These are phyloP conservation scores for Botrytis sinoallii DNA, from an alignment of 2,329 filamentous ascomycete species.

Conservation along the genomic window DNA sequence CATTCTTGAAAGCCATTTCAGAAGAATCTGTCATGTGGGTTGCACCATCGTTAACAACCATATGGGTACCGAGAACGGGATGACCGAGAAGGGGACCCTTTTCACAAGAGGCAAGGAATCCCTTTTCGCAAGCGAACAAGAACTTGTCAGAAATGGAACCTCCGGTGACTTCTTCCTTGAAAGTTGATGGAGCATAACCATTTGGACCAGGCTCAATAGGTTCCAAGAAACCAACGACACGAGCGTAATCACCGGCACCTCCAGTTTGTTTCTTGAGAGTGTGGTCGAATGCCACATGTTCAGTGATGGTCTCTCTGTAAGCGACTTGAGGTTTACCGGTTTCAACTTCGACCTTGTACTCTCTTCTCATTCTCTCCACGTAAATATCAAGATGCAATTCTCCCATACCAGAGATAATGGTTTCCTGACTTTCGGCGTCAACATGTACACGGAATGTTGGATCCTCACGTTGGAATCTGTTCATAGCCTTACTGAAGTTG, in stretches of 20 bases:
- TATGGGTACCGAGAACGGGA: constrained; percentile 81
- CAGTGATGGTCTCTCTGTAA: constrained; percentile 89
- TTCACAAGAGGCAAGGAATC: constrained; percentile 77
- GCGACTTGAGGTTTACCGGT: constrained; percentile 97
- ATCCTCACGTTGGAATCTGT: constrained; percentile 96
- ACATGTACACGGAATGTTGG: constrained; percentile 95
- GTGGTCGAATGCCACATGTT: constrained; percentile 82
- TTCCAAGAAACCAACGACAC: constrained; percentile 88
- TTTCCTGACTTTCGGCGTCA: constrained; percentile 89
- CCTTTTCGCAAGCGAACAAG: constrained; percentile 90
- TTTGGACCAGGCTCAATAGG: constrained; percentile 54
- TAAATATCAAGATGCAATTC: constrained; percentile 97
- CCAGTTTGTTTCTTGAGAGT: constrained; percentile 93
- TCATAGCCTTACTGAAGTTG: constrained; percentile 98
- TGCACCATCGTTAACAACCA: constrained; percentile 94
- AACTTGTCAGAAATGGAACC: constrained; percentile 95
- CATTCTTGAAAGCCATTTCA: constrained; percentile 92
- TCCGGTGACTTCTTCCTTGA: constrained; percentile 83
- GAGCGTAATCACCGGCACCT: constrained; percentile 91
- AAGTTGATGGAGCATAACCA: constrained; percentile 68
- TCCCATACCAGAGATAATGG: constrained; percentile 97
- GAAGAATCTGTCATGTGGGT: constrained; percentile 98
- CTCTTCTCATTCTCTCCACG: constrained; percentile 90
- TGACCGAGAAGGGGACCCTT: constrained; percentile 92
- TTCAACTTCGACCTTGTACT: constrained; percentile 93